These are phyloP conservation scores for Annulohypoxylon nitens DNA, from an alignment of 495 filamentous ascomycete genomes.

Conservation along the genomic window DNA sequence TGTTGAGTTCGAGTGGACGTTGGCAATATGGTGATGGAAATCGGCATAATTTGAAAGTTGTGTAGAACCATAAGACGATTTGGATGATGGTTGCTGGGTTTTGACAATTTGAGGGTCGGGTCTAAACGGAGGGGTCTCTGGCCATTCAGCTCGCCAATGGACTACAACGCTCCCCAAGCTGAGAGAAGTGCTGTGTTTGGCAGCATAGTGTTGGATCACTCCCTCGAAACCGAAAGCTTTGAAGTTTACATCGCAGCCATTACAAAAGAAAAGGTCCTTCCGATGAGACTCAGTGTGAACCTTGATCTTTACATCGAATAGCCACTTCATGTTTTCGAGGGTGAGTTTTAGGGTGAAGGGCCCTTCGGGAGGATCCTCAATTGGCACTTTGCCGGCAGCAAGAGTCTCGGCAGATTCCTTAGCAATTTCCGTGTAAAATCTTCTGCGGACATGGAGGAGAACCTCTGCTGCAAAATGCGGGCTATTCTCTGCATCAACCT, in stretches of 20 bases:
- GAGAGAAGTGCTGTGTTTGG: constrained; percentile 78
- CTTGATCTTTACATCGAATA: constrained; percentile 81
- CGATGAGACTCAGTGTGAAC: constrained; percentile 69
- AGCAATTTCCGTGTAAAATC: constrained; percentile 71
- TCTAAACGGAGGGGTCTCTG: constrained; percentile 72
- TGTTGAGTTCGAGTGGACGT: constrained; percentile 16
- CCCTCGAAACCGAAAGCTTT: constrained; percentile 81
- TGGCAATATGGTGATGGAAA: not conserved
- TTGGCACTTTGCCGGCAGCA: constrained; percentile 57
- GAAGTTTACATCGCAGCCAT: constrained; percentile 70
- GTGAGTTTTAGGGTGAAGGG: constrained; percentile 71
- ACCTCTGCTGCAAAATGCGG: constrained; percentile 76
- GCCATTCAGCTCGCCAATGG: constrained; percentile 85
- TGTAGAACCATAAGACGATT: constrained; percentile 12
- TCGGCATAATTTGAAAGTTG: constrained; percentile 9
- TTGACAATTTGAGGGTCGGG: constrained; percentile 13
- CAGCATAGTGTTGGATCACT: constrained; percentile 82
- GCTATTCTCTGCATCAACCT: constrained; percentile 69
- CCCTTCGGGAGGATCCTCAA: constrained; percentile 63
- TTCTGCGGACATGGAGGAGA: constrained; percentile 70
- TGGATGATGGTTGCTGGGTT: not conserved
- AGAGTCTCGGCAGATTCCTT: constrained; percentile 61
- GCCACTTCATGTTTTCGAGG: constrained; percentile 87
- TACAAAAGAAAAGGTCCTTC: constrained; percentile 82
- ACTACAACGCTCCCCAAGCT: constrained; percentile 77